phyloP scores from a whole-genome alignment of 2,329 filamentous ascomycete genomes.

The Neopestalotiopsis clavispora region DNA sequence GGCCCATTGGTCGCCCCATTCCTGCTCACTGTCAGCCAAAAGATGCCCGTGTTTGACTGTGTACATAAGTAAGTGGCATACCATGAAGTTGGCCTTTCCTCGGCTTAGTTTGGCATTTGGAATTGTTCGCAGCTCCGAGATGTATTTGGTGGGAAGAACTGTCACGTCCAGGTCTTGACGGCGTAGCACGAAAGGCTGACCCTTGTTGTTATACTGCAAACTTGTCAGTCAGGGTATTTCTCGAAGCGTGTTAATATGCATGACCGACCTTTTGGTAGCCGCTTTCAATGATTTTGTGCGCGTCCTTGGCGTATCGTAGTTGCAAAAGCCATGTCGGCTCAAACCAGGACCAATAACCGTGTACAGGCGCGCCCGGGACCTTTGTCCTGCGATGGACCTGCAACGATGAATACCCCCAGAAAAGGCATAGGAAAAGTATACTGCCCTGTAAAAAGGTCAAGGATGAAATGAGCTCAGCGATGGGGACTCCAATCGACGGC shows the following conservation, averaged over 20 bases:
- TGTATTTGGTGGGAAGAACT: conserved; percentile 13
- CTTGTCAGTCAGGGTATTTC: neutral
- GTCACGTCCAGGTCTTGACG: conserved; percentile 12
- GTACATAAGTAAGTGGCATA: neutral
- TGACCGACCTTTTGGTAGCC: conserved; percentile 10
- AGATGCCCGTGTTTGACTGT: no score
- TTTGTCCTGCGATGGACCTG: neutral
- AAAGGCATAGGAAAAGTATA: neutral
- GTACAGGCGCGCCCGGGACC: conserved; percentile 5
- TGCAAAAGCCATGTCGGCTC: conserved; percentile 14
- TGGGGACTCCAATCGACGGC: no score
- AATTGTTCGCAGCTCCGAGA: conserved; percentile 9
- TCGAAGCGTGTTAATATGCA: neutral
- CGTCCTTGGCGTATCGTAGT: conserved; percentile 10
- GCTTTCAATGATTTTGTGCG: conserved; percentile 13
- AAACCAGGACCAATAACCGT: conserved; percentile 14
- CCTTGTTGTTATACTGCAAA: conserved; percentile 5
- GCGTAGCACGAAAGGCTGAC: conserved; percentile 7
- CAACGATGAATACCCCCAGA: conserved; percentile 1
- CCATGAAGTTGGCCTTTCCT: conserved; percentile 15
- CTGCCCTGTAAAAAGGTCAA: no score
- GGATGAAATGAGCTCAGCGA: no score
- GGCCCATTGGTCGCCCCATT: conserved; percentile 17
- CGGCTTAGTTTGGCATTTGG: conserved; percentile 10
- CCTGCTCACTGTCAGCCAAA: neutral